phyloP scores from a whole-genome alignment of 768 basidiomycete genomes.

The Lactifluus piperatus region DNA sequence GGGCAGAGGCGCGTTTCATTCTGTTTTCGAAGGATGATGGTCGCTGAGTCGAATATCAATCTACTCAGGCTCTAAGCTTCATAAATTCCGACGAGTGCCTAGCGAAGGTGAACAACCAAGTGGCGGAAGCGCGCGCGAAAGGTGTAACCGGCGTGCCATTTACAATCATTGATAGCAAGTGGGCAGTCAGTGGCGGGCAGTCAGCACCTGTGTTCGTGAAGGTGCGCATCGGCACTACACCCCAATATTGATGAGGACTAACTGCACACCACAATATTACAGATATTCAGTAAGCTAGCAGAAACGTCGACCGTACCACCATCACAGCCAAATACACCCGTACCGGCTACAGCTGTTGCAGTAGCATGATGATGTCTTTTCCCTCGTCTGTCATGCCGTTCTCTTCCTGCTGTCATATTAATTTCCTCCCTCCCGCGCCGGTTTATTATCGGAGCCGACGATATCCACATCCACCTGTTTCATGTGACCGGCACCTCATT shows the following conservation, averaged over 20 bases:
- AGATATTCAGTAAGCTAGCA: conserved; percentile 21
- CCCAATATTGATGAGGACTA: background rate
- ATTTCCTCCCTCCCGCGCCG: background rate
- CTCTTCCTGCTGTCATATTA: background rate
- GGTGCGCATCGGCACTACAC: conserved; percentile 32
- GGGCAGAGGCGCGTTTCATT: conserved; percentile 39
- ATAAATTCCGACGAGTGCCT: conserved; percentile 56
- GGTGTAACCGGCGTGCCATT: conserved; percentile 76
- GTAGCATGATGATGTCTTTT: conserved; percentile 6
- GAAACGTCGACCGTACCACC: conserved; percentile 1
- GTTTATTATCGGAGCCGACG: conserved; percentile 9
- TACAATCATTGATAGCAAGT: conserved; percentile 69
- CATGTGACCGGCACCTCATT: background rate
- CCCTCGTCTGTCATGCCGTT: background rate
- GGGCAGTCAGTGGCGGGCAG: conserved; percentile 70
- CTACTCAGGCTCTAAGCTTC: conserved; percentile 49
- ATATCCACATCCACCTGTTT: conserved; percentile 11
- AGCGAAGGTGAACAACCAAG: conserved; percentile 55
- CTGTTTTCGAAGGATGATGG: background rate
- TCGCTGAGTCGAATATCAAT: background rate
- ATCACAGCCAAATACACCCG: conserved; percentile 9
- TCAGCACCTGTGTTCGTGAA: conserved; percentile 61
- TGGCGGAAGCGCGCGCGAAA: conserved; percentile 49
- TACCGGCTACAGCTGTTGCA: conserved; percentile 10
- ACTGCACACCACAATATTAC: background rate